A percentile compares a stretch with the other conserved stretches of the same genome.
phyloP scores from a whole-genome alignment of 805 yeast genomes.

The Yarrowia osloensis region DNA sequence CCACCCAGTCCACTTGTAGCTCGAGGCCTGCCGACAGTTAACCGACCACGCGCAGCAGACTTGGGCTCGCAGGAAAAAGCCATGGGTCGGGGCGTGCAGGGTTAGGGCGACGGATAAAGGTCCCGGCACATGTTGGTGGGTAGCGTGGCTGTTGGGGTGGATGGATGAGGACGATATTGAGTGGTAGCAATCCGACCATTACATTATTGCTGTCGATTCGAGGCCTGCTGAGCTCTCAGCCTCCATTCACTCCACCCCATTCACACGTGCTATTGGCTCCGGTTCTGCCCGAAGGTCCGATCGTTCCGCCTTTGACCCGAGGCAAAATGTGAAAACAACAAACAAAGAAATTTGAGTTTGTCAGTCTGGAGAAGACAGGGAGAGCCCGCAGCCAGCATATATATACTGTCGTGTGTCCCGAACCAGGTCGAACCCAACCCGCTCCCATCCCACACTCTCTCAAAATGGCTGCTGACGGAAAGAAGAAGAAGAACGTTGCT shows the following conservation, averaged over 20 bases:
- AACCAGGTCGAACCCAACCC: neutral
- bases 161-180: too few relatives aligned
- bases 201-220: too few relatives aligned
- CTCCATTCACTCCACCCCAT: too few relatives aligned
- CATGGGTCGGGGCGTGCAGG: neutral
- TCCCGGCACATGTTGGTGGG: constrained; percentile 8
- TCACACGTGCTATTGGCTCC: constrained; percentile 8
- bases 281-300: constrained; percentile 29
- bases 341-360: constrained; percentile 29
- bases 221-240: too few relatives aligned
- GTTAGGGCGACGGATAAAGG: constrained; percentile 19
- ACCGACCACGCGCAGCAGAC: constrained; percentile 2
- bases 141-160: neutral
- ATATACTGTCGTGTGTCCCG: constrained; percentile 2
- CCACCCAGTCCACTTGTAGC: constrained; percentile 4
- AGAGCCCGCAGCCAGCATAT: neutral
- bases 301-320: constrained; percentile 31
- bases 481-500: constrained; percentile 37
- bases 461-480: constrained; percentile 33
- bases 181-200: too few relatives aligned
- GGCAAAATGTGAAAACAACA: constrained; percentile 30
- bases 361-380: constrained; percentile 24
- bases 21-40: constrained; percentile 17
- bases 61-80: neutral
- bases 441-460: neutral